phyloP scores from a whole-genome alignment of 2,329 filamentous ascomycete species.

The Cryphonectria japonica region DNA sequence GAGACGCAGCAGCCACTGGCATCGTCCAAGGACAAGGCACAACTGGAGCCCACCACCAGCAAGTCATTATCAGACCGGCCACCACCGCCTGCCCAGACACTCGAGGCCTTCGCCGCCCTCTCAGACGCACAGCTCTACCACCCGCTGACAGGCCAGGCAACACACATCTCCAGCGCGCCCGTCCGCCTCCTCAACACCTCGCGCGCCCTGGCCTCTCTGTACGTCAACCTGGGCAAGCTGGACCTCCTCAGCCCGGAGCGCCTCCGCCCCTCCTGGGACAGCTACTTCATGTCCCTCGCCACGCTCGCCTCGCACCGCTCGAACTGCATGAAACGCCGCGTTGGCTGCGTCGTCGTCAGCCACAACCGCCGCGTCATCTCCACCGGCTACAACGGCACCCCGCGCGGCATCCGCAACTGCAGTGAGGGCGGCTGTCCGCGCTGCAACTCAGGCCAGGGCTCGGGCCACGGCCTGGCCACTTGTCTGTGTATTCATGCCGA shows the following conservation, averaged over 20 bases:
- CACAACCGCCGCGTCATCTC: slow-evolving; percentile 80
- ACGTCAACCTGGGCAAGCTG: slow-evolving; percentile 71
- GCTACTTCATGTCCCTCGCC: slow-evolving; percentile 98
- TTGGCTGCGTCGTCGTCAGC: slow-evolving; percentile 89
- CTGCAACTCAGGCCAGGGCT: slow-evolving; percentile 76
- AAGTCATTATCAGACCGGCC: slow-evolving; percentile 32
- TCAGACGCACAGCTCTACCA: slow-evolving; percentile 79
- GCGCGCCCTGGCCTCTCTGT: slow-evolving; percentile 70
- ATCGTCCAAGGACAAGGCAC: no score
- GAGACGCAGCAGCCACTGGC: not conserved
- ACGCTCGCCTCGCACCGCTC: slow-evolving; percentile 85
- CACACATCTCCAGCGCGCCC: slow-evolving; percentile 79
- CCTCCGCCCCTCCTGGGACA: slow-evolving; percentile 89
- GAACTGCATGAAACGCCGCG: slow-evolving; percentile 98
- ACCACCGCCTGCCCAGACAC: slow-evolving; percentile 31
- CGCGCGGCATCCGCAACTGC: slow-evolving; percentile 85
- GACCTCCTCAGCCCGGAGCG: slow-evolving; percentile 79
- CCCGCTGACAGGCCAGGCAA: slow-evolving; percentile 65
- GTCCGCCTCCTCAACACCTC: slow-evolving; percentile 87
- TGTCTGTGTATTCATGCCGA: slow-evolving; percentile 98
- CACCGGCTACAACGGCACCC: slow-evolving; percentile 98
- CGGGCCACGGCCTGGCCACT: slow-evolving; percentile 76
- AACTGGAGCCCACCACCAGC: not conserved
- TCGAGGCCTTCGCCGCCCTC: slow-evolving; percentile 60
- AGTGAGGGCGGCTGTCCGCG: slow-evolving; percentile 87